phyloP scores from a whole-genome alignment of 1,284 basidiomycete genomes.

The Microbotryum violaceum region DNA sequence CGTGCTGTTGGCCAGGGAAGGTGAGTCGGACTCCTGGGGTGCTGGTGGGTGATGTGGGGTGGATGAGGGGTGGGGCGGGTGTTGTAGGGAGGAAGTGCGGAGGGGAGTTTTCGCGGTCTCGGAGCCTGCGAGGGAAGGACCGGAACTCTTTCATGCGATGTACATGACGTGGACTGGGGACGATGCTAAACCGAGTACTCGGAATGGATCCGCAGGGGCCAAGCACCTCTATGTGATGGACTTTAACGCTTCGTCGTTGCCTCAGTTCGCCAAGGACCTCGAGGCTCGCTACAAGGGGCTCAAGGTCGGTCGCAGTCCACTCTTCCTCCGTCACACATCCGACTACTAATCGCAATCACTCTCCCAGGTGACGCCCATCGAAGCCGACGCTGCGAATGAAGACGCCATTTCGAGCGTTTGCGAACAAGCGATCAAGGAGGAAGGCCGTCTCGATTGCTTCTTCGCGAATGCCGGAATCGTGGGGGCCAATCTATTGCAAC shows the following conservation, averaged over 20 bases:
- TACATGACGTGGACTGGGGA: not conserved
- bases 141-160: not conserved
- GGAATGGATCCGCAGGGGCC: constrained; percentile 51
- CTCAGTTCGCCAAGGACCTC: constrained; percentile 61
- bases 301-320: constrained; percentile 48
- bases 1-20: constrained; percentile 70
- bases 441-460: constrained; percentile 82
- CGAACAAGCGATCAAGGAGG: constrained; percentile 63
- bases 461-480: constrained; percentile 69
- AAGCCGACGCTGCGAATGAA: constrained; percentile 78
- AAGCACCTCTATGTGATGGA: constrained; percentile 78
- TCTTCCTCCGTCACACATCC: too few species aligned
- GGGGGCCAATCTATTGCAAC: constrained; percentile 42
- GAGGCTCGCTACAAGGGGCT: constrained; percentile 64
- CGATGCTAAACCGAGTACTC: not conserved
- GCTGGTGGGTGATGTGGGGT: too few species aligned
- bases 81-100: too few species aligned
- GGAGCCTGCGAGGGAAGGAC: too few species aligned
- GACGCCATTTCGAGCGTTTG: constrained; percentile 61
- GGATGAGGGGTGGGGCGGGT: too few species aligned
- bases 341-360: not conserved
- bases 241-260: constrained; percentile 61
- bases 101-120: too few species aligned
- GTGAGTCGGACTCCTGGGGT: constrained; percentile 41
- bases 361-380: constrained; percentile 56